Evolutionary conservation across 768 basidiomycete species (phyloP), one percentile per base, ranked within the genome.

Genomic region (Rubroboletus satanas): DNA sequence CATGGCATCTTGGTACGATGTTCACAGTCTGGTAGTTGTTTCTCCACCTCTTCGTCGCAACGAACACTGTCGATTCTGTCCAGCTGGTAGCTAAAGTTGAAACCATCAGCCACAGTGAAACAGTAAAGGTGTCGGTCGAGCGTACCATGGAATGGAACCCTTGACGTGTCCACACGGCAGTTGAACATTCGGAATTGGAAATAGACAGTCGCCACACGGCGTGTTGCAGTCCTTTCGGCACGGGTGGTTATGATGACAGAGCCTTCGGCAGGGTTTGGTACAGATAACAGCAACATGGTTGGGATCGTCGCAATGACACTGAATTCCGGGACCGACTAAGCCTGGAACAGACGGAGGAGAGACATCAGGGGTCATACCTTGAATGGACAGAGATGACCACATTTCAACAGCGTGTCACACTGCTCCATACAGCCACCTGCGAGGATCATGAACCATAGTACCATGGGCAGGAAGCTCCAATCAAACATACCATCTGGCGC

Each of bases 331-430:
- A 26, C 4, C 21, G 29, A 35, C 36, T 36, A 4, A 31, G 28
- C 4, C 5, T 11, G n/a, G 3, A 43, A 17, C 1, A 6, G 28
- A 42, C 15, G 10, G 9, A 17, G 3, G 32, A 31, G 41, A 23
- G 8, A 14, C n/a, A 6, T 9, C 10, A 36, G 11, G 10, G 2
- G 51, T 15, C 67, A 37, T 65, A 84, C 84, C 68, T 82, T 81
- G 56, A 76, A 84, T 0, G 83, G 81, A 61, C 87, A 88, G 4
- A 75, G 67, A 62, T 88, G 87, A 3, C 87, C 87, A 59, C 87
- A 88, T 21, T 70, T 66, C 28, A 88, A 68, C 17, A 74, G 71
- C 10, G 71, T 70, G 33, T 77, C 75, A 55, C 87, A 88, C 5
- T 79, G 73, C n/a, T 69, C 70, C 49, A 85, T 68, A 63, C 87